These are phyloP conservation scores for Coemansia sp. DNA, from an alignment of 192 early-diverging fungal species.

Conservation along the genomic window DNA sequence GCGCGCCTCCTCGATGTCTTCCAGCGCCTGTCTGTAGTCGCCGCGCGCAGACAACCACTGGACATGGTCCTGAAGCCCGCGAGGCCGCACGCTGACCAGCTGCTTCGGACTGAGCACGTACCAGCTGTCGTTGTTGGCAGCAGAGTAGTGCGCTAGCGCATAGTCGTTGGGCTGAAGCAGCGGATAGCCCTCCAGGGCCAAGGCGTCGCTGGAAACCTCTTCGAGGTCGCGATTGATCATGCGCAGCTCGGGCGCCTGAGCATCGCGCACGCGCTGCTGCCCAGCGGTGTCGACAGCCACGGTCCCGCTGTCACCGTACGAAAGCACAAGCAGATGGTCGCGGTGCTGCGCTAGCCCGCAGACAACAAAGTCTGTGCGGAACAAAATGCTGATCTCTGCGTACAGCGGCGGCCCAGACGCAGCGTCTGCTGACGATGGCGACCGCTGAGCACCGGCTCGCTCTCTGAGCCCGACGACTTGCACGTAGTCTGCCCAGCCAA, in stretches of 20 bases:
- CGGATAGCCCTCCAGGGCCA: constrained; percentile 80
- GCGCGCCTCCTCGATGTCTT: constrained; percentile 60
- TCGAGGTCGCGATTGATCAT: constrained; percentile 79
- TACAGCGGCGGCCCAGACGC: constrained; percentile 22
- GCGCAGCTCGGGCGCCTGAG: constrained; percentile 84
- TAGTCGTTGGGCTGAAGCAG: constrained; percentile 95
- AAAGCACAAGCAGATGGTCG: constrained; percentile 40
- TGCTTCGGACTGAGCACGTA: constrained; percentile 94
- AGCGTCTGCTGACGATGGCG: not conserved
- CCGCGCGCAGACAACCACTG: constrained; percentile 85
- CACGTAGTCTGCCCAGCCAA: constrained; percentile 95
- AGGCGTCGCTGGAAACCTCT: constrained; percentile 82
- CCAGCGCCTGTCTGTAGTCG: constrained; percentile 77
- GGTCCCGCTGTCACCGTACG: constrained; percentile 40
- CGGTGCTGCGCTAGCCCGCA: constrained; percentile 78
- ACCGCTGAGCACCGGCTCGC: constrained; percentile 4
- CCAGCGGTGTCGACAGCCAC: constrained; percentile 11
- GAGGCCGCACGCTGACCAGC: constrained; percentile 80
- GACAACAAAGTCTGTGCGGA: constrained; percentile 60
- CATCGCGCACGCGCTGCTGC: constrained; percentile 30
- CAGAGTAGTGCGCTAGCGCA: constrained; percentile 63
- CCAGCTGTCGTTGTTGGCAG: constrained; percentile 70
- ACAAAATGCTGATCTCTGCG: constrained; percentile 60
- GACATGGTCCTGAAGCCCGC: constrained; percentile 91
- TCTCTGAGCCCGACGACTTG: constrained; percentile 77